Evolutionary conservation across 164 flowering plant genomes (phyloP), one percentile per base, ranked within the genome.

Genomic region (Paratinospora sagittata): DNA sequence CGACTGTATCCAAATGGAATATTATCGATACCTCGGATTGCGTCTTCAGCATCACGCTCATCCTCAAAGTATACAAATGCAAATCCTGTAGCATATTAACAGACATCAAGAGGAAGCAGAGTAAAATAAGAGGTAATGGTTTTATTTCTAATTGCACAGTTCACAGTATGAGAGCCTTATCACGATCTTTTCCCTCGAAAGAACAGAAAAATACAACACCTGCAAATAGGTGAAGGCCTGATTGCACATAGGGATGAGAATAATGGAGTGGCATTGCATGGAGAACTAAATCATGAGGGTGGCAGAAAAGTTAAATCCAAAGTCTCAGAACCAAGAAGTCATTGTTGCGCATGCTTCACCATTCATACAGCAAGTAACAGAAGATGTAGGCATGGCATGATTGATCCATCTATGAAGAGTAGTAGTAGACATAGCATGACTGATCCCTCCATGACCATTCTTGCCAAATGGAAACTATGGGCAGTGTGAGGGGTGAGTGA

Each of bases 41-140:
- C 97, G 82, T 88, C 97, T 63, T 82, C 88, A 68, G 97, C 98
- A 86, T 95, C 98, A 70, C 88, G 94, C 66, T 95, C 97, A 76
- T 95, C 96, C 70, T 86, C 90, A 82, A 90, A 91, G 74, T 91
- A 92, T 41, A 92, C 96, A 87, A 95, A 95, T 49, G 98, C 97
- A 90, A 83, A 95, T 13, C 98, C 98, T 95, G 85, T 78, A 82
- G 65, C 33, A 73, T 23, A 17, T 63, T 14, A 65, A 68, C 41
- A 37, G 21, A 58, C 23, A 36, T 77, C 60, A 76, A 67, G 36
- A 9, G 34, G 30, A 67, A 70, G 65, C 64, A 39, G 17, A 16
- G n/a, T 49, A 34, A 36, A 26, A 47, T n/a, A 33, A 33, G 67
- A 21, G n/a, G 45, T 24, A 1, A 8, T 2, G 6, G 7, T 68